Conservation (phyloP, 805 yeast species). For the Wickerhamomyces strasburgensis region DNA sequence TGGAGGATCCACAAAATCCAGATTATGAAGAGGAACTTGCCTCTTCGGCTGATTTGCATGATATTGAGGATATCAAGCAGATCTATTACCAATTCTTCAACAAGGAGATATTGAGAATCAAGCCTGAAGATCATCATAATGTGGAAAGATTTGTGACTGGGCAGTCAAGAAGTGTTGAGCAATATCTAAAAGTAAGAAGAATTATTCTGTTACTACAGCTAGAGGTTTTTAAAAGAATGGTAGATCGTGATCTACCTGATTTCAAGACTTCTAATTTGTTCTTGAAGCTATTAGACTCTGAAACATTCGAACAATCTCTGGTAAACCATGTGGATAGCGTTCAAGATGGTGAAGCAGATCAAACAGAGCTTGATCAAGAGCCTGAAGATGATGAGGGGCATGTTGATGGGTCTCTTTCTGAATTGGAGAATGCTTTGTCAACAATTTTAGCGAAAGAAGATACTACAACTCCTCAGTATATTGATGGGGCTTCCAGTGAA, state of each 20-base stretch:
- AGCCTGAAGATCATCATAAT: slow-evolving; percentile 24
- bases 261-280: slow-evolving; percentile 59
- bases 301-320: slow-evolving; percentile 28
- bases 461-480: slow-evolving; percentile 2
- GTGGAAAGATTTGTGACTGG: slow-evolving; percentile 35
- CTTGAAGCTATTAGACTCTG: slow-evolving; percentile 46
- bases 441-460: slow-evolving; percentile 12
- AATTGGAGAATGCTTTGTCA: slow-evolving; percentile 14
- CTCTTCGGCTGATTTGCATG: slow-evolving; percentile 35
- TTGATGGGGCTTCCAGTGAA: slow-evolving; percentile 5
- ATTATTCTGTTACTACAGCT: slow-evolving; percentile 57
- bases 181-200: slow-evolving; percentile 52
- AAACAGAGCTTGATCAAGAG: too few relatives aligned
- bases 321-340: slow-evolving; percentile 25
- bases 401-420: slow-evolving; percentile 6
- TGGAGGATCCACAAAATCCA: slow-evolving; percentile 39
- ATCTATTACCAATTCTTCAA: slow-evolving; percentile 43
- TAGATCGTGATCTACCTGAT: slow-evolving; percentile 46
- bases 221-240: slow-evolving; percentile 45
- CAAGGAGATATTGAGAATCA: slow-evolving; percentile 27
- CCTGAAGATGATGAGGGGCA: slow-evolving; percentile 3
- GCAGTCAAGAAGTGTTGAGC: slow-evolving; percentile 11
- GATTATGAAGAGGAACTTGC: slow-evolving; percentile 24
- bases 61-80: slow-evolving; percentile 46
- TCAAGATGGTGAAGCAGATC: too few relatives aligned